These are phyloP conservation scores for Quercus wislizeni DNA, from an alignment of 306 rosid species.

Conservation along the genomic window DNA sequence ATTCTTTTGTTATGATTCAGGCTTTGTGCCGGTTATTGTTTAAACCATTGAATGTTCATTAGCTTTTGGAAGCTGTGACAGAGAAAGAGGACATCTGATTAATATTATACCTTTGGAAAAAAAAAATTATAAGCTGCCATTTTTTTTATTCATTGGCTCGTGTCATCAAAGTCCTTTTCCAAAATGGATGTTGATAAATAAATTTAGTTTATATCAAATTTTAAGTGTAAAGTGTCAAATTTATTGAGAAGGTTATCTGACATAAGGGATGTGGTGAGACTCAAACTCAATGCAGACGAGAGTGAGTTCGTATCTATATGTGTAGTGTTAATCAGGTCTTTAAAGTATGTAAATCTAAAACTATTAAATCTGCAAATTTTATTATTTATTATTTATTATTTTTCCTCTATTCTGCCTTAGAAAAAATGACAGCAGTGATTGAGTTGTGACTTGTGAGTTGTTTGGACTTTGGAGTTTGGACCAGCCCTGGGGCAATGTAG, in stretches of 20 bases:
- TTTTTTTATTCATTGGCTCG: background rate
- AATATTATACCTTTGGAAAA: background rate
- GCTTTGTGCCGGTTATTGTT: constrained; percentile 5
- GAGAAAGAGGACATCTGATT: background rate
- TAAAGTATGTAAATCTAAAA: too few species aligned
- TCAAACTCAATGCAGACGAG: too few species aligned
- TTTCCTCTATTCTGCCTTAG: too few species aligned
- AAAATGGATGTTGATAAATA: background rate
- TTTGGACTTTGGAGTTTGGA: too few species aligned
- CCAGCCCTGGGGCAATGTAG: too few species aligned
- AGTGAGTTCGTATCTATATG: too few species aligned
- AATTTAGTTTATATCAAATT: background rate
- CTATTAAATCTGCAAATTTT: too few species aligned
- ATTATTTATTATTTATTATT: too few species aligned
- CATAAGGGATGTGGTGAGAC: background rate
- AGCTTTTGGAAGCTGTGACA: background rate
- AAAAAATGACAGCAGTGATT: too few species aligned
- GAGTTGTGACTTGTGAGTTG: too few species aligned
- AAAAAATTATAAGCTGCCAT: background rate
- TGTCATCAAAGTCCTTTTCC: background rate
- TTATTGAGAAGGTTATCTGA: background rate
- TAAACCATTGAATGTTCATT: background rate
- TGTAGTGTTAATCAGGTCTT: too few species aligned
- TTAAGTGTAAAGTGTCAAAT: background rate
- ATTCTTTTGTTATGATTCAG: constrained; percentile 19